Conservation (phyloP, 306 rosid species). For the Medicago ruthenica region DNA sequence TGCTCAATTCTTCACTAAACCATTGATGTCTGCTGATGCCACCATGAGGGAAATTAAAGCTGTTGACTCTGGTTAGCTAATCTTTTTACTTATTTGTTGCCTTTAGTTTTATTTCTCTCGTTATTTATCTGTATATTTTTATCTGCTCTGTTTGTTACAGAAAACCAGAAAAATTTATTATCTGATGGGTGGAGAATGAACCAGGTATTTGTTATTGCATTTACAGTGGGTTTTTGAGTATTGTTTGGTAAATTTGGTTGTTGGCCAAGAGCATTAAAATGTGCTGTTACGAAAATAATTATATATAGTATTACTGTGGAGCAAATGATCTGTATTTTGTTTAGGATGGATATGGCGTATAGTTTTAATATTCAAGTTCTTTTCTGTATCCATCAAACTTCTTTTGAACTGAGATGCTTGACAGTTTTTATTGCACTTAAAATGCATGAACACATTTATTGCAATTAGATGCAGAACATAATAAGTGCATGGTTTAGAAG, state of each 20-base stretch:
- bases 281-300: constrained; percentile 6
- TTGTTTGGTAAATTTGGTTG: constrained; percentile 20
- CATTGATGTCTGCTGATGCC: constrained; percentile 96
- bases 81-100: constrained; percentile 20
- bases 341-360: constrained; percentile 13
- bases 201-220: constrained; percentile 65
- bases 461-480: too few species aligned
- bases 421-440: background rate
- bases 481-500: constrained; percentile 9
- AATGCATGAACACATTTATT: too few species aligned
- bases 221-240: constrained; percentile 15
- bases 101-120: constrained; percentile 21
- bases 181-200: constrained; percentile 90
- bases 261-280: constrained; percentile 24
- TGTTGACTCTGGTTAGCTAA: constrained; percentile 90
- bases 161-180: constrained; percentile 87
- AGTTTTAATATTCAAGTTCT: constrained; percentile 14
- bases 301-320: constrained; percentile 21
- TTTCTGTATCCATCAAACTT: constrained; percentile 22
- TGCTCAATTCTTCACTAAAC: constrained; percentile 91
- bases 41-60: constrained; percentile 97
- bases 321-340: constrained; percentile 16
- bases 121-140: constrained; percentile 17
- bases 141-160: constrained; percentile 49
- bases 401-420: constrained; percentile 29